These are phyloP conservation scores for Wickerhamomyces sydowiorum DNA, from an alignment of 805 yeast species.

Conservation along the genomic window DNA sequence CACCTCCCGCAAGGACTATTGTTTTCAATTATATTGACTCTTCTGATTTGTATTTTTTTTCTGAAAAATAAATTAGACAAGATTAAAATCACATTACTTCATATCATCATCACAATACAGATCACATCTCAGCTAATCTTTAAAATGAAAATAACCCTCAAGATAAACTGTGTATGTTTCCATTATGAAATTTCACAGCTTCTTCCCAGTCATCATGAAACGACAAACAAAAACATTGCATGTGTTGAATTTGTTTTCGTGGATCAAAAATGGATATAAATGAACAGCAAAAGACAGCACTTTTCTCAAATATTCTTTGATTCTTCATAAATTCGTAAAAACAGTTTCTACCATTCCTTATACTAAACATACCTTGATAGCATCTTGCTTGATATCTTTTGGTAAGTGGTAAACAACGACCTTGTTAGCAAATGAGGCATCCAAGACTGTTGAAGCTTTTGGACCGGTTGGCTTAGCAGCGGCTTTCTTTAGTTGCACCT, in stretches of 20 bases:
- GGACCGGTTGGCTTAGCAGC: constrained; percentile 8
- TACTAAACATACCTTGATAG: constrained; percentile 72
- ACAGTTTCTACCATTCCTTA: background rate
- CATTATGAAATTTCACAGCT: too few species aligned
- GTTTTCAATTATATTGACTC: background rate
- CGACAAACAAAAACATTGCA: background rate
- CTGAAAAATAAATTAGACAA: background rate
- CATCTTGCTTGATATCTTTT: constrained; percentile 76
- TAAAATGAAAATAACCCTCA: background rate
- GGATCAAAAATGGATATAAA: too few species aligned
- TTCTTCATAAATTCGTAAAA: too few species aligned
- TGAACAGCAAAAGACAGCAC: too few species aligned
- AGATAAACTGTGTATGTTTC: too few species aligned
- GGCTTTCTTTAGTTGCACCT: constrained; percentile 21
- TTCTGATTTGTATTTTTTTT: background rate
- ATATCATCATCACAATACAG: too few species aligned
- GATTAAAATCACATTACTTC: background rate
- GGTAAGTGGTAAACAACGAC: constrained; percentile 85
- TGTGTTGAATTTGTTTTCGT: background rate
- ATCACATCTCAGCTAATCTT: background rate
- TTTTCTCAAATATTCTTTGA: too few species aligned
- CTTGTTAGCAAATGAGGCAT: constrained; percentile 60
- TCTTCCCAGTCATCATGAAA: background rate
- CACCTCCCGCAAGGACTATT: too few species aligned
- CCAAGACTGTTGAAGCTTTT: constrained; percentile 23